Conservation (phyloP, 2,329 filamentous ascomycete species). For the Tetracladium maxilliforme region DNA sequence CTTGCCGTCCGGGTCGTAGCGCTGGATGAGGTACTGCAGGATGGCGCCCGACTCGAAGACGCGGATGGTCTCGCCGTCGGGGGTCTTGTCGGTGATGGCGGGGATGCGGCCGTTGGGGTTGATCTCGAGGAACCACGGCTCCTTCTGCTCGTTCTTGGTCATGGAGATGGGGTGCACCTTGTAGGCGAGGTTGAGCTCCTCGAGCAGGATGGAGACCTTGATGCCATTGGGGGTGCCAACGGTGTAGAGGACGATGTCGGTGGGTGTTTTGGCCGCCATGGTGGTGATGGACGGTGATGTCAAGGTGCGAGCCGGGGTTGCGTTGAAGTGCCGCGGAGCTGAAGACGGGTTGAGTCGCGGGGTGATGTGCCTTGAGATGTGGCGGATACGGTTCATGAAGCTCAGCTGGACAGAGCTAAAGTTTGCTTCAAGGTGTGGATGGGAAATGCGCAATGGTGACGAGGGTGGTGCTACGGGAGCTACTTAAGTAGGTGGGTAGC, state of each 20-base stretch:
- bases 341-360: too few relatives aligned
- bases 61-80: constrained; percentile 56
- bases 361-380: too few relatives aligned
- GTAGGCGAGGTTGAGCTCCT: constrained; percentile 76
- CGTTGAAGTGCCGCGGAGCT: too few relatives aligned
- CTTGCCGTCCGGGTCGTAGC: constrained; percentile 71
- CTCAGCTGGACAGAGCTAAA: too few relatives aligned
- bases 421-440: too few relatives aligned
- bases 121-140: constrained; percentile 79
- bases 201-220: constrained; percentile 75
- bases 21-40: constrained; percentile 68
- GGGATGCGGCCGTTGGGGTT: constrained; percentile 91
- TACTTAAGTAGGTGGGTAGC: too few relatives aligned
- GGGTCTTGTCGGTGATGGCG: constrained; percentile 66
- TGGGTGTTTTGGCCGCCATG: too few relatives aligned
- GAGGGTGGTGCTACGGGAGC: too few relatives aligned
- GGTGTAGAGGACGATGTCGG: constrained; percentile 70
- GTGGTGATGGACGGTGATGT: too few relatives aligned
- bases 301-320: too few relatives aligned
- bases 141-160: constrained; percentile 62
- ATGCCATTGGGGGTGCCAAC: constrained; percentile 76
- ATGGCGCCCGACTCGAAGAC: constrained; percentile 78
- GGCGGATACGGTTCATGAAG: too few relatives aligned
- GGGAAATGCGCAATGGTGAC: too few relatives aligned
- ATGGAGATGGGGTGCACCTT: constrained; percentile 61